phyloP scores from a whole-genome alignment of 306 rosid species.

The Leucaena leucocephala region DNA sequence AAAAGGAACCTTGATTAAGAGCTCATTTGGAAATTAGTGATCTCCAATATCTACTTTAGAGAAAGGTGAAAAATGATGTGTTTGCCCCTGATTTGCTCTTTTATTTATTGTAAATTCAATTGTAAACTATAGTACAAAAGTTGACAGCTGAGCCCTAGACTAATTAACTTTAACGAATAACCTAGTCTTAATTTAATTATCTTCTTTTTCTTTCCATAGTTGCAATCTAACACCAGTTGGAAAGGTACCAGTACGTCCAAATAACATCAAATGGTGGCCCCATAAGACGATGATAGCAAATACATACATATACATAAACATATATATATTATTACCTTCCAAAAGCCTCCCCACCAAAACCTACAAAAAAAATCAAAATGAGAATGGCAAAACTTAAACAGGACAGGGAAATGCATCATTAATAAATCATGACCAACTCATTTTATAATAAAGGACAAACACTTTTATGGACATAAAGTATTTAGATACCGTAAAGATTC shows the following conservation, averaged over 20 bases:
- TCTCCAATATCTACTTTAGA: no score
- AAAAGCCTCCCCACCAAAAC: constrained; percentile 98
- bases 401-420: not conserved
- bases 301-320: no score
- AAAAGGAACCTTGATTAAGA: constrained; percentile 21
- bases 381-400: constrained; percentile 23
- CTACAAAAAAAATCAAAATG: constrained; percentile 44
- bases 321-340: constrained; percentile 64
- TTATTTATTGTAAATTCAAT: no score
- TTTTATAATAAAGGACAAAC: constrained; percentile 2
- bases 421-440: not conserved
- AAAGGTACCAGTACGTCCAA: not conserved
- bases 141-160: no score
- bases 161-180: no score
- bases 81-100: no score
- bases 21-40: constrained; percentile 11
- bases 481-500: not conserved
- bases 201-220: not conserved
- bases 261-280: constrained; percentile 9
- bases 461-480: constrained; percentile 1
- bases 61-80: no score
- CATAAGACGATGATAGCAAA: not conserved
- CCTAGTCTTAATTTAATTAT: not conserved
- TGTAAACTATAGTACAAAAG: no score
- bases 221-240: not conserved